phyloP scores from a whole-genome alignment of 1,139 yeast species.

The Yarrowia galli region DNA sequence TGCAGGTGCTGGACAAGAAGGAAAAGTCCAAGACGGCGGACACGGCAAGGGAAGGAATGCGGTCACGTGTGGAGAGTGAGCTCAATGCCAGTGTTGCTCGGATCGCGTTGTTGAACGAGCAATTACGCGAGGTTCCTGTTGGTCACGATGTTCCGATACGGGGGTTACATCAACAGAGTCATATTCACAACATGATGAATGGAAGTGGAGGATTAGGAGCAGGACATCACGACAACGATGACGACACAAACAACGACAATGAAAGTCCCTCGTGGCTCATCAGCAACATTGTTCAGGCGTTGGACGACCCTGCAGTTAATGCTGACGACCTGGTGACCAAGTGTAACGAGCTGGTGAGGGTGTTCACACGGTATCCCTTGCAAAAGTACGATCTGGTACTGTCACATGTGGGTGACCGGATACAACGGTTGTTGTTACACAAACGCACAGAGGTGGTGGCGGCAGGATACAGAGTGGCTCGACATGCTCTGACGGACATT shows the following conservation, averaged over 20 bases:
- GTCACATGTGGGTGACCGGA: constrained; percentile 63
- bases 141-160: constrained; percentile 31
- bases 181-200: constrained; percentile 3
- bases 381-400: constrained; percentile 71
- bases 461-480: constrained; percentile 75
- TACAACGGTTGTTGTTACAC: constrained; percentile 68
- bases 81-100: constrained; percentile 52
- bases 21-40: constrained; percentile 30
- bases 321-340: constrained; percentile 61
- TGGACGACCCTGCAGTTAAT: constrained; percentile 56
- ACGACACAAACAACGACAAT: constrained; percentile 32
- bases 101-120: constrained; percentile 49
- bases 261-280: constrained; percentile 60
- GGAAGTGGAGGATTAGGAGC: constrained; percentile 3
- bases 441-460: constrained; percentile 70
- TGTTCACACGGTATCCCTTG: constrained; percentile 66
- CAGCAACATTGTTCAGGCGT: constrained; percentile 58
- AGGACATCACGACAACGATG: background rate
- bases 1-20: constrained; percentile 48
- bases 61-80: constrained; percentile 50
- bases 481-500: constrained; percentile 65
- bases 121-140: constrained; percentile 47
- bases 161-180: background rate
- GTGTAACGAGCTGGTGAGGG: constrained; percentile 67
- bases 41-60: constrained; percentile 12